Percentiles rank a stretch among this genome's conserved stretches.
Conservation (phyloP, 805 yeast species). For the Saitoella complicata region DNA sequence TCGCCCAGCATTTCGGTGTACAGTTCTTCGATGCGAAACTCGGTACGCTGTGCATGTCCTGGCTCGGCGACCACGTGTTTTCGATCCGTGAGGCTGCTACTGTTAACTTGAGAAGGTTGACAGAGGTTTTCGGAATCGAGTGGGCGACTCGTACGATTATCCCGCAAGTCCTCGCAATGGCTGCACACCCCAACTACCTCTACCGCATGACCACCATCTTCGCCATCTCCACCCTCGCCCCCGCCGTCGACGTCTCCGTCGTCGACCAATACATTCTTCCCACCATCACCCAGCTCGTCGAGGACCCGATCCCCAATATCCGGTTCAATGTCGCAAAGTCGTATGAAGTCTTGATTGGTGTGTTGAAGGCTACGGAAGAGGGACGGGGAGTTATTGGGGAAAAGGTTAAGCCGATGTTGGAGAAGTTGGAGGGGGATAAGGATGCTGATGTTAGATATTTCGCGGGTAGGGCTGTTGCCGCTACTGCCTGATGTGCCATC, state of each 20-base stretch:
- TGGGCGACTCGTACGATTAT: constrained; percentile 86
- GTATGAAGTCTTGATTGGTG: constrained; percentile 42
- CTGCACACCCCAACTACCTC: constrained; percentile 52
- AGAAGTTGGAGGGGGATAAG: constrained; percentile 46
- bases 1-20: constrained; percentile 88
- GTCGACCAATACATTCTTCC: constrained; percentile 58
- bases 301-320: constrained; percentile 84
- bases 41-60: constrained; percentile 81
- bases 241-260: constrained; percentile 46
- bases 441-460: constrained; percentile 85
- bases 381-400: constrained; percentile 24
- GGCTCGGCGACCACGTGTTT: constrained; percentile 97
- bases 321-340: constrained; percentile 90
- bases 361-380: constrained; percentile 22
- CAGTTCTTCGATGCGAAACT: constrained; percentile 84
- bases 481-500: constrained; percentile 10
- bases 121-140: constrained; percentile 75
- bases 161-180: constrained; percentile 48
- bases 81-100: constrained; percentile 96
- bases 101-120: constrained; percentile 56
- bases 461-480: constrained; percentile 48
- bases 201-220: constrained; percentile 82
- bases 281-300: constrained; percentile 51
- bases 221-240: constrained; percentile 68
- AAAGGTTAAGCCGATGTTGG: constrained; percentile 46